Percentiles rank a stretch among this genome's conserved stretches.
Evolutionary conservation across 495 filamentous ascomycete species (phyloP).

Genomic region (Pseudoneurospora amorphoporcata): DNA sequence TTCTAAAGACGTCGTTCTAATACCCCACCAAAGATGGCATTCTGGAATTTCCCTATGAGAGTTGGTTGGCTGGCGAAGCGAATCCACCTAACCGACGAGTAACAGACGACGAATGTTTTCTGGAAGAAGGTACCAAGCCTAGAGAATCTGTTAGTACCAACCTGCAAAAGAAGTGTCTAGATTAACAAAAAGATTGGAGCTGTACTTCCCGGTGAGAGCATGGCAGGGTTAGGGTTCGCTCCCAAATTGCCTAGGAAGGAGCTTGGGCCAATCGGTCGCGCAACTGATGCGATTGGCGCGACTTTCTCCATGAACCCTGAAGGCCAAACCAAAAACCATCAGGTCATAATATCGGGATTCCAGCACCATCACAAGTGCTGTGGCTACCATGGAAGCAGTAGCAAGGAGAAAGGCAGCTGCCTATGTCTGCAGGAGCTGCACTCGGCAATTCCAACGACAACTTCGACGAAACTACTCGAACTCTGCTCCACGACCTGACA

Average conservation of each 20-base stretch:
- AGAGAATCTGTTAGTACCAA: neutral
- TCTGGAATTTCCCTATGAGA: too few species aligned
- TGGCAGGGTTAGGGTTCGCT: neutral
- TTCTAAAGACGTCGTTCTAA: neutral
- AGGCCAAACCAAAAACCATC: neutral
- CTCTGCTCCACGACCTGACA: slow-evolving; percentile 36
- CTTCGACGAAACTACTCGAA: slow-evolving; percentile 28
- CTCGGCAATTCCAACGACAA: slow-evolving; percentile 20
- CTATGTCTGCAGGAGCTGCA: slow-evolving; percentile 39
- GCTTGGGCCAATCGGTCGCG: neutral
- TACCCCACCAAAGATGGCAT: neutral
- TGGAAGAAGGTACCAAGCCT: neutral
- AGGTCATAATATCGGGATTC: neutral
- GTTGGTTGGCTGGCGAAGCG: too few species aligned
- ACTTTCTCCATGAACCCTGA: neutral
- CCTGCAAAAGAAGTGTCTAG: neutral
- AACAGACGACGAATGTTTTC: neutral
- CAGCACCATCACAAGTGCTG: neutral
- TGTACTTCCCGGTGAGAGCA: neutral
- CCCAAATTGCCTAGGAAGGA: neutral
- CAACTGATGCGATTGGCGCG: neutral
- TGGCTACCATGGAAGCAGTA: slow-evolving; percentile 14
- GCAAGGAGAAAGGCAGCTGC: slow-evolving; percentile 11
- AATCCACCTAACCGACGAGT: too few species aligned
- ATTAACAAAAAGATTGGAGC: neutral